Evolutionary conservation across 228 moss, liverwort and hornwort species (phyloP).

Genomic region (Sphagnum magellanicum): DNA sequence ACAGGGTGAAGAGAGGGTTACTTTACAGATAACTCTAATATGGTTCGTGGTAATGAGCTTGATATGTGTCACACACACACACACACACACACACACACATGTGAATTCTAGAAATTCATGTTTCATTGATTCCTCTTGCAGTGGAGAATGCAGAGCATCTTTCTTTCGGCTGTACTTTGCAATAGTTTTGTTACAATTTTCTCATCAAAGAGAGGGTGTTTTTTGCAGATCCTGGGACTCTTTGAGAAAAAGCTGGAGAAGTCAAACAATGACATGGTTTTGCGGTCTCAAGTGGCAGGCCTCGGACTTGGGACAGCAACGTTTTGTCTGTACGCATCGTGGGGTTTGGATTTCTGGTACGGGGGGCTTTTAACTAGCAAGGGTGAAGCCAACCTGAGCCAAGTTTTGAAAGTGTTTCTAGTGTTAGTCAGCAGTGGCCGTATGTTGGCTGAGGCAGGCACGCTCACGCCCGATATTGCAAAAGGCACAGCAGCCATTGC

Average conservation of each 20-base stretch:
- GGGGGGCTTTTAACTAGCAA: conserved; percentile 26
- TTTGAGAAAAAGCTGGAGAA: conserved; percentile 46
- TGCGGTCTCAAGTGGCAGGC: conserved; percentile 47
- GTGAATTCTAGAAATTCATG: neutral
- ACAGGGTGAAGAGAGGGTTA: too few species aligned
- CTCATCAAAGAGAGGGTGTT: neutral
- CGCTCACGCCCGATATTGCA: conserved; percentile 51
- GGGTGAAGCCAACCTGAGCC: conserved; percentile 22
- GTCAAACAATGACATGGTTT: conserved; percentile 28
- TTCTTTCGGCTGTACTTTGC: neutral
- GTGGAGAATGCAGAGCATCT: neutral
- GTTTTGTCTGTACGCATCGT: conserved; percentile 41
- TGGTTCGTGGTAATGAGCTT: too few species aligned
- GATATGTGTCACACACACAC: neutral
- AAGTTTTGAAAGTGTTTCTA: conserved; percentile 37
- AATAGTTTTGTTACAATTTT: neutral
- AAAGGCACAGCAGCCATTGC: conserved; percentile 49
- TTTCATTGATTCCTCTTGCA: neutral
- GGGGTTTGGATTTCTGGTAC: conserved; percentile 57
- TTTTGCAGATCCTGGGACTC: conserved; percentile 36
- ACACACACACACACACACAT: neutral
- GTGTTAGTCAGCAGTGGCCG: conserved; percentile 47
- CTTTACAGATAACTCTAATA: too few species aligned
- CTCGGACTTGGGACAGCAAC: conserved; percentile 40
- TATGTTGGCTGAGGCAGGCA: conserved; percentile 48